Evolutionary conservation across 306 rosid species (phyloP).

Genomic region (Gynostemma pentaphyllum): DNA sequence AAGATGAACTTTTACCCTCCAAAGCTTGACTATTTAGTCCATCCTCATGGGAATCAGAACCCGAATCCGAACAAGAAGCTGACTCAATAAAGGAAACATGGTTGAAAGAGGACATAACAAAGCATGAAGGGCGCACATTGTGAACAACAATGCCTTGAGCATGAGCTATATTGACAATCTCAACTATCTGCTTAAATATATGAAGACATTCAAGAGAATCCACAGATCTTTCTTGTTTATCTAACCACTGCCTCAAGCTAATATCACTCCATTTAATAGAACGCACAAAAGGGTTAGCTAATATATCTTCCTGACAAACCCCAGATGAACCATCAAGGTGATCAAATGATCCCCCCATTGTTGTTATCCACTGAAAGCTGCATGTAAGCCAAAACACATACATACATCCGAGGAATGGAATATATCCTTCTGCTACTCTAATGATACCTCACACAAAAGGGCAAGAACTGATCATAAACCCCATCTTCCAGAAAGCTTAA

Average conservation of each 20-base stretch:
- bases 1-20: conserved; percentile 36
- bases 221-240: conserved; percentile 56
- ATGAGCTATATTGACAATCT: conserved; percentile 65
- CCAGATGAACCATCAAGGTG: conserved; percentile 48
- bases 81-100: conserved; percentile 87
- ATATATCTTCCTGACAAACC: conserved; percentile 44
- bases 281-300: conserved; percentile 38
- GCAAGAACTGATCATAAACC: conserved; percentile 4
- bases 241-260: conserved; percentile 95
- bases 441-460: conserved; percentile 26
- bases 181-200: conserved; percentile 78
- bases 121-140: conserved; percentile 94
- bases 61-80: conserved; percentile 85
- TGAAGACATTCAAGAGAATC: conserved; percentile 73
- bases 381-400: conserved; percentile 38
- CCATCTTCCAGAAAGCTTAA: conserved; percentile 17
- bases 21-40: conserved; percentile 34
- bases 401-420: conserved; percentile 35
- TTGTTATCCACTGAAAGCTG: conserved; percentile 44
- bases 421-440: conserved; percentile 22
- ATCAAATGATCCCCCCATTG: conserved; percentile 74
- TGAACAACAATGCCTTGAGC: conserved; percentile 88
- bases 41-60: conserved; percentile 70
- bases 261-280: conserved; percentile 64
- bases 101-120: conserved; percentile 89